These are phyloP conservation scores for Cymbopogon citratus DNA, from an alignment of 176 grass and related monocot genomes.

Conservation along the genomic window DNA sequence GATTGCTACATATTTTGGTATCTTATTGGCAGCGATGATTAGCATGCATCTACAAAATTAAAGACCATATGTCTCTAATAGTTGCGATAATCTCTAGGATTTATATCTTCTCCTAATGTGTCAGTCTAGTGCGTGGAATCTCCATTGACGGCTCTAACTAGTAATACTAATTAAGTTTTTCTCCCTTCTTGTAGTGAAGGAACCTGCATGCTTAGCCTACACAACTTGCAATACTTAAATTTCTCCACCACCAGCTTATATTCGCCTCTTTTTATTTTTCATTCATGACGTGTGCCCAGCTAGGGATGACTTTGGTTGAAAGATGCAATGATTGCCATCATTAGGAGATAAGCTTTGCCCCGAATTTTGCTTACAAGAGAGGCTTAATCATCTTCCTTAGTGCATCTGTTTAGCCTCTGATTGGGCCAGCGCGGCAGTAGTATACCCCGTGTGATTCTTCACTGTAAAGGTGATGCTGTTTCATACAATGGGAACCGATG, in stretches of 20 bases:
- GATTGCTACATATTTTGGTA: neutral
- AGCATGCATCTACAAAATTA: neutral
- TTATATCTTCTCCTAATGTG: neutral
- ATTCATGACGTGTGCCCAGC: neutral
- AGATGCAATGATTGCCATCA: constrained; percentile 30
- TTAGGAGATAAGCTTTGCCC: constrained; percentile 28
- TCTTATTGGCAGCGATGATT: neutral
- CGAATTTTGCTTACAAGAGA: constrained; percentile 25
- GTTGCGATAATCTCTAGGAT: neutral
- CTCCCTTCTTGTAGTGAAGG: neutral
- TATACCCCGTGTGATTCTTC: constrained; percentile 18
- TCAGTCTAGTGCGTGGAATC: neutral
- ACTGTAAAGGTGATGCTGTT: constrained; percentile 30
- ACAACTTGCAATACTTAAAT: neutral
- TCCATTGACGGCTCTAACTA: neutral
- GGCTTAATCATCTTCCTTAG: neutral
- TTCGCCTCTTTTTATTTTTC: neutral
- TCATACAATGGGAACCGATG: constrained; percentile 4
- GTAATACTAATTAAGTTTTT: neutral
- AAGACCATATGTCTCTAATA: neutral
- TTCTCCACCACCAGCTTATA: neutral
- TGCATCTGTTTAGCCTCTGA: neutral
- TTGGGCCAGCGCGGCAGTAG: neutral
- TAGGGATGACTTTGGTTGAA: constrained; percentile 10
- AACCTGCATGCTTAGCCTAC: neutral